Percentiles rank a stretch among this genome's conserved stretches.
These are phyloP conservation scores for Physcia stellaris DNA, from an alignment of 495 filamentous ascomycete species.

Conservation along the genomic window DNA sequence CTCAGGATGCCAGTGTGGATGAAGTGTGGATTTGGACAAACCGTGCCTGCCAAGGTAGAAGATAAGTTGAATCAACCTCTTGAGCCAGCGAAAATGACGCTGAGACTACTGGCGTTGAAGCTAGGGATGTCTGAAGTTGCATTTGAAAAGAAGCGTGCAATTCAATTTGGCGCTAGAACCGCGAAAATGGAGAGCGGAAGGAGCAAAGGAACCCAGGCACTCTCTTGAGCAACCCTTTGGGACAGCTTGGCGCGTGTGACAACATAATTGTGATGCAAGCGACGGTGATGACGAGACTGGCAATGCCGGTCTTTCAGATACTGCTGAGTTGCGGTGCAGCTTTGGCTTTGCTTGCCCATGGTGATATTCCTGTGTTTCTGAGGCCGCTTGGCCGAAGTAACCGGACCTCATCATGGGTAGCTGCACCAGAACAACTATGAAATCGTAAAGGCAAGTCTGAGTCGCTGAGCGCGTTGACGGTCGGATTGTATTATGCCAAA, in stretches of 20 bases:
- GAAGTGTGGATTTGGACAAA: conserved; percentile 50
- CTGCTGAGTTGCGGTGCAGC: conserved; percentile 16
- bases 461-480: too few relatives aligned
- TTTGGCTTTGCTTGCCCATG: background rate
- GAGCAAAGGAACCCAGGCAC: conserved; percentile 51
- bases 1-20: conserved; percentile 58
- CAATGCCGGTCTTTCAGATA: conserved; percentile 21
- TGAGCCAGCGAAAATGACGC: conserved; percentile 66
- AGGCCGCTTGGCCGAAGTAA: background rate
- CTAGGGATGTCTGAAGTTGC: conserved; percentile 59
- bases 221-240: conserved; percentile 19
- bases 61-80: conserved; percentile 24
- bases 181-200: conserved; percentile 71
- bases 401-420: conserved; percentile 2
- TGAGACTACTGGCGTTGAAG: conserved; percentile 64
- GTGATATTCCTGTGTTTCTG: conserved; percentile 10
- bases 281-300: conserved; percentile 17
- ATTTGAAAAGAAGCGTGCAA: conserved; percentile 82
- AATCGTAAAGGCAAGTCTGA: conserved; percentile 39
- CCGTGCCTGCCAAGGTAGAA: conserved; percentile 14
- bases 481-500: too few relatives aligned
- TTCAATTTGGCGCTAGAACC: conserved; percentile 76
- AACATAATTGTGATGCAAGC: too few relatives aligned
- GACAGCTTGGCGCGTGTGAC: too few relatives aligned
- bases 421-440: conserved; percentile 11